A percentile compares a stretch with the other conserved stretches of the same genome.
These are phyloP conservation scores for Theobroma cacao DNA, from an alignment of 345 rosid species.

Conservation along the genomic window DNA sequence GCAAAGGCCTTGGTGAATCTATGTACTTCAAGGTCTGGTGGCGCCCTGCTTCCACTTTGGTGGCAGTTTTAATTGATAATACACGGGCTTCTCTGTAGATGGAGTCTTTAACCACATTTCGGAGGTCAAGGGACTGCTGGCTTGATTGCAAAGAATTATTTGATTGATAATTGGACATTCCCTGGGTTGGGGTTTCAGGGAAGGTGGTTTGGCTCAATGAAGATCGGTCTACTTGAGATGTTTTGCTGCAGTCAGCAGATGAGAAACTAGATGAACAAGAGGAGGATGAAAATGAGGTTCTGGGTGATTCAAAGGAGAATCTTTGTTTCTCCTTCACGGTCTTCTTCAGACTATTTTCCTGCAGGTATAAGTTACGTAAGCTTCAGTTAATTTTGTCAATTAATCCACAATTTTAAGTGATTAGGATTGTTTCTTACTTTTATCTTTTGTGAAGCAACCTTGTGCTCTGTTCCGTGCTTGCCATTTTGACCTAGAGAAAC, in stretches of 20 bases:
- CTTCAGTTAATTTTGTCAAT: not conserved
- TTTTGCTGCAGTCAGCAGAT: constrained; percentile 52
- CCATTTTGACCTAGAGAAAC: constrained; percentile 45
- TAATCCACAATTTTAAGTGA: not conserved
- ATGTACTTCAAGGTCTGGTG: constrained; percentile 50
- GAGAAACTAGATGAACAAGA: constrained; percentile 74
- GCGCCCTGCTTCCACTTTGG: constrained; percentile 31
- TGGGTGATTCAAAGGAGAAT: constrained; percentile 62
- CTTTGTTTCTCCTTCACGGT: constrained; percentile 50
- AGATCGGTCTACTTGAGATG: constrained; percentile 47
- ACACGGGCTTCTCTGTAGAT: constrained; percentile 60
- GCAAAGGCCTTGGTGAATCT: constrained; percentile 68
- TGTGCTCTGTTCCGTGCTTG: constrained; percentile 32
- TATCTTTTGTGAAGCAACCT: constrained; percentile 30
- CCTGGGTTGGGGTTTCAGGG: constrained; percentile 22
- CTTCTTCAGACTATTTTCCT: constrained; percentile 59
- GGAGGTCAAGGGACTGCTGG: constrained; percentile 46
- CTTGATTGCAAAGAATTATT: constrained; percentile 31
- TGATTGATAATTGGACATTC: constrained; percentile 28
- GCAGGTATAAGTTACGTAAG: constrained; percentile 32
- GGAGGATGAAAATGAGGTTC: constrained; percentile 70
- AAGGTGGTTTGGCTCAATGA: constrained; percentile 28
- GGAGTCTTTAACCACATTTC: constrained; percentile 56
- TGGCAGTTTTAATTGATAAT: constrained; percentile 33
- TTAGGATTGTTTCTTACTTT: constrained; percentile 35